Evolutionary conservation across 768 basidiomycete genomes (phyloP), one percentile per base, ranked within the genome.

Genomic region (Infundibulicybe gibba): DNA sequence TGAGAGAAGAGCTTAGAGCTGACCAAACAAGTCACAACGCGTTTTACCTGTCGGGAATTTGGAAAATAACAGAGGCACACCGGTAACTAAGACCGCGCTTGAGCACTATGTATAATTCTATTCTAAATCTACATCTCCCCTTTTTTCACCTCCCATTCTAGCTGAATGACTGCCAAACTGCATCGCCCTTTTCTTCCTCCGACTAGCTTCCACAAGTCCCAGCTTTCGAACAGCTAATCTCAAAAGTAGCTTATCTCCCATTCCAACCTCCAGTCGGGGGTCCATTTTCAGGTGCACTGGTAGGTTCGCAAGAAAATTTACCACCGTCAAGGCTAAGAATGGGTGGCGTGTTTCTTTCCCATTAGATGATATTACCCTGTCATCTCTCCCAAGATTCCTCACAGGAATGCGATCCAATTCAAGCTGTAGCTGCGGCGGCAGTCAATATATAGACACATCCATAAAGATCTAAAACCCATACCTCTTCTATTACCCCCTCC

Each of bases 261-360:
- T 48, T 1, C 93, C 93, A n/a, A 81, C 67, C 4, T 79, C 77
- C 20, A 85, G 61, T 20, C 89, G 68, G 1, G 85, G 85, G 60
- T 97, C 91, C 61, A 85, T 66, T 62, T 99, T 99, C 42, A 77
- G 49, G 55, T 94, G 76, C 6, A 97, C 85, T 0, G 94, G 90
- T 0, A 97, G 68, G 35, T 66, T 66, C 0, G 92, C 87, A 40
- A 97, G 65, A 66, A 88, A 94, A 1, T 78, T 69, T 19, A 94
- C 82, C 25, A 94, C 75, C 0, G 77, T 73, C 16, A 97, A 77
- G 3, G 88, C 90, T 40, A 97, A 79, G 64, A 92, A 97, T 0
- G 94, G 94, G 59, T 94, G 90, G 32, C 97, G 77, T 2, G 87
- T 85, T 64, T 99, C 97, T 62, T 94, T 92, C 3, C 92, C 93